Percentiles rank a stretch among this genome's conserved stretches.
These are phyloP conservation scores for Coccomyxa subellipsoidea DNA, from an alignment of 163 green algal genomes.

Conservation along the genomic window DNA sequence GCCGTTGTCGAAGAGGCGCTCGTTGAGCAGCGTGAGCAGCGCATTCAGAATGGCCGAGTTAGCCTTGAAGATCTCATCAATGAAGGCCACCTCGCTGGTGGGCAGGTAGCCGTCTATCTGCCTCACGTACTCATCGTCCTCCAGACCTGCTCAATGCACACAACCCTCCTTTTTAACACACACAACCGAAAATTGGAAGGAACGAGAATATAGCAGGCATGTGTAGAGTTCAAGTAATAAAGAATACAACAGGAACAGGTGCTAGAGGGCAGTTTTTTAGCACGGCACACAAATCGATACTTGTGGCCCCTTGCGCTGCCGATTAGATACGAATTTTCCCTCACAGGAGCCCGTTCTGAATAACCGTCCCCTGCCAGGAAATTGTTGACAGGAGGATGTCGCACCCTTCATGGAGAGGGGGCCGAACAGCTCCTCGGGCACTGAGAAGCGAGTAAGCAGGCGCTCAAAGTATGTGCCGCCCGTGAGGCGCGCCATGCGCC, in stretches of 20 bases:
- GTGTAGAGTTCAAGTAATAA: too few species aligned
- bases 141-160: slow-evolving; percentile 40
- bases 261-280: too few species aligned
- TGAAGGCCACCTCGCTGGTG: slow-evolving; percentile 80
- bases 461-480: slow-evolving; percentile 66
- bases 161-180: too few species aligned
- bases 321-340: too few species aligned
- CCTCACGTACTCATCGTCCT: slow-evolving; percentile 70
- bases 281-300: too few species aligned
- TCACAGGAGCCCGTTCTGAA: too few species aligned
- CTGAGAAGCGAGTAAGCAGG: slow-evolving; percentile 74
- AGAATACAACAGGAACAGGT: too few species aligned
- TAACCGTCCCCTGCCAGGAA: too few species aligned
- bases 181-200: too few species aligned
- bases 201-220: too few species aligned
- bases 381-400: too few species aligned
- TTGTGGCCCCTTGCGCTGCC: too few species aligned
- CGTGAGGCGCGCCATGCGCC: slow-evolving; percentile 43
- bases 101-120: slow-evolving; percentile 71
- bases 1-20: slow-evolving; percentile 95
- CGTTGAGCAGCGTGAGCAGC: slow-evolving; percentile 94
- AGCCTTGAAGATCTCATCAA: slow-evolving; percentile 94
- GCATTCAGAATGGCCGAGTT: slow-evolving; percentile 96
- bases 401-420: slow-evolving; percentile 60
- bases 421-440: slow-evolving; percentile 69